Evolutionary conservation across 495 filamentous ascomycete species (phyloP), one percentile per base, ranked within the genome.

Genomic region (Hypoxylon lienhwacheense): DNA sequence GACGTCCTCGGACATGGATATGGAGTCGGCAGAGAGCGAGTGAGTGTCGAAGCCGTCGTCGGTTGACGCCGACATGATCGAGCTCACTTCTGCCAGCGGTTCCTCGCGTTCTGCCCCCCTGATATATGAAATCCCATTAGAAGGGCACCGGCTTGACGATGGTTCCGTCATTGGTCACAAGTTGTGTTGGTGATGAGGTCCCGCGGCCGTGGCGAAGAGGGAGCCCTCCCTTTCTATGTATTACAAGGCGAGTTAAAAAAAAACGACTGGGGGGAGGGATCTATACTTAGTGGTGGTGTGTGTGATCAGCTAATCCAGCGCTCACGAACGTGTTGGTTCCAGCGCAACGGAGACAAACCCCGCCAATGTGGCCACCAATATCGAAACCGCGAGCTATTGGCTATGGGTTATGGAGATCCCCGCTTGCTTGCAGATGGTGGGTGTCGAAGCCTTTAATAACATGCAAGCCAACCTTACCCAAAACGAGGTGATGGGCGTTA

Each of bases 1-100:
- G n/a, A 84, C 65, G 17, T 61, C 58, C 2, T 61, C 58, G 19
- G 58, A 61, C 42, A 61, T 55, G 36, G 58, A 52, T 26, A 61
- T 55, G 15, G 58, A 61, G 20, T 61, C 58, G 35, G 51, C 51
- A 17, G 58, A 55, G 7, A 61, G 35, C 31, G 58, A 55, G 32
- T 52, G 49, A 19, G 34, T 25, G 29, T 61, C 58, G 41, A 33
- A 48, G 40, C 36, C 52, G 34, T 61, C 52, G 28, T 61, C 52
- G 29, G 47, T 52, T 28, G 58, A 55, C 46, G 37, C 41, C 22
- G 58, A 55, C 47, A 61, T 25, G n/a, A 55, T 21, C n/a, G 58
- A 61, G 22, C 55, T 52, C 41, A 37, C 37, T 28, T 55, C 58
- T 34, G 32, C 34, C 6, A 17, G 42, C 22, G 14, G 19, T 3